These are phyloP conservation scores for Cladophialophora psammophila DNA, from an alignment of 2,329 filamentous ascomycete genomes.

Conservation along the genomic window DNA sequence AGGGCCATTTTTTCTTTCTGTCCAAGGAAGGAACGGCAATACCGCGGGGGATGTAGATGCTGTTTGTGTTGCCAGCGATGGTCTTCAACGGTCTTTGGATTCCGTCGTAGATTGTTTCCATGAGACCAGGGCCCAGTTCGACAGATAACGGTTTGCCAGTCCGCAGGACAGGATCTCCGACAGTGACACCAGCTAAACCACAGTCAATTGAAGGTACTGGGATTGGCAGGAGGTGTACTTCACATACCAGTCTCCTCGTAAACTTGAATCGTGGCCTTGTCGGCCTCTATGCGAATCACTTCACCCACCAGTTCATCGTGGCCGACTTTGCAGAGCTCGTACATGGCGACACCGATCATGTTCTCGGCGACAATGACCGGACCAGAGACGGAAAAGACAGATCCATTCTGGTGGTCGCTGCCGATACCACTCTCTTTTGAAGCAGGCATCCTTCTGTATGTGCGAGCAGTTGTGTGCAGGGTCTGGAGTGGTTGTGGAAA, in stretches of 20 bases:
- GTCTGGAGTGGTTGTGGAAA: slow-evolving; percentile 40
- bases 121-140: slow-evolving; percentile 93
- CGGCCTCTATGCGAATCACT: slow-evolving; percentile 95
- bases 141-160: slow-evolving; percentile 97
- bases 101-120: slow-evolving; percentile 99
- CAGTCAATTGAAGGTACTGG: slow-evolving; percentile 24
- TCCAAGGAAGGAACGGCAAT: slow-evolving; percentile 87
- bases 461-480: slow-evolving; percentile 41
- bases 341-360: slow-evolving; percentile 99
- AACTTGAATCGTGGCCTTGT: slow-evolving; percentile 97
- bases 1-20: slow-evolving; percentile 94
- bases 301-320: slow-evolving; percentile 92
- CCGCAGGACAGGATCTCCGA: slow-evolving; percentile 88
- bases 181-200: slow-evolving; percentile 81
- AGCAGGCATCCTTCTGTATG: slow-evolving; percentile 53
- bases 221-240: slow-evolving; percentile 24
- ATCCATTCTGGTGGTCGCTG: slow-evolving; percentile 65
- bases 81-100: slow-evolving; percentile 93
- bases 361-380: slow-evolving; percentile 97
- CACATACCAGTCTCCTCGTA: slow-evolving; percentile 92
- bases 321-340: slow-evolving; percentile 95
- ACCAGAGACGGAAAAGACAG: slow-evolving; percentile 76
- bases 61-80: slow-evolving; percentile 78
- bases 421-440: slow-evolving; percentile 54
- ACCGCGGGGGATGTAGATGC: slow-evolving; percentile 97